Percentiles rank a stretch among this genome's conserved stretches.
These are phyloP conservation scores for Ophiocordyceps robertsii DNA, from an alignment of 2,329 filamentous ascomycete species.

Conservation along the genomic window DNA sequence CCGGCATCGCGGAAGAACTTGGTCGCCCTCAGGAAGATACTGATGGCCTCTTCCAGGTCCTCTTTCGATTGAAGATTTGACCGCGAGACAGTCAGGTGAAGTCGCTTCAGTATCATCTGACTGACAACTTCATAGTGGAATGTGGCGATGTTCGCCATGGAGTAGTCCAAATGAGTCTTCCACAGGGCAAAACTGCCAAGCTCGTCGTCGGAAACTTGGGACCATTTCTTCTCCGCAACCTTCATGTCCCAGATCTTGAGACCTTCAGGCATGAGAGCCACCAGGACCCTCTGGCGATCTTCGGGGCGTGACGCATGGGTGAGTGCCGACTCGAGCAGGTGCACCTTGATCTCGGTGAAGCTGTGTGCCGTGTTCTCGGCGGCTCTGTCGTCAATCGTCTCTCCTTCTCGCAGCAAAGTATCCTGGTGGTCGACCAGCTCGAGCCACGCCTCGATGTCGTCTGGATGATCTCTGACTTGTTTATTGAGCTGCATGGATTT, in stretches of 20 bases:
- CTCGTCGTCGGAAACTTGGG: conserved; percentile 23
- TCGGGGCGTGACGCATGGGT: conserved; percentile 31
- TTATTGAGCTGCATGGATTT: conserved; percentile 49
- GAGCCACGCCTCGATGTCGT: conserved; percentile 61
- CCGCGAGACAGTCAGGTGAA: conserved; percentile 10
- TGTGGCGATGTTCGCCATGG: conserved; percentile 51
- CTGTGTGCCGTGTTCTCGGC: conserved; percentile 51
- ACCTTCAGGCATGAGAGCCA: conserved; percentile 62
- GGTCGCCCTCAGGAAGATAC: conserved; percentile 64
- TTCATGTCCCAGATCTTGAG: conserved; percentile 58
- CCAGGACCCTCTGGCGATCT: conserved; percentile 46
- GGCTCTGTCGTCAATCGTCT: conserved; percentile 25
- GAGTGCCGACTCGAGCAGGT: conserved; percentile 68
- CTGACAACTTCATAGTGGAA: conserved; percentile 59
- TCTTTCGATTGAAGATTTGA: conserved; percentile 1
- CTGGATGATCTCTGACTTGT: conserved; percentile 49
- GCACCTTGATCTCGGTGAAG: conserved; percentile 66
- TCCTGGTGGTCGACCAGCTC: conserved; percentile 70
- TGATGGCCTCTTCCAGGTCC: conserved; percentile 29
- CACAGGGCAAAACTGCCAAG: conserved; percentile 44
- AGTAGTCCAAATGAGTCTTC: conserved; percentile 58
- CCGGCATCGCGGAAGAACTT: conserved; percentile 63
- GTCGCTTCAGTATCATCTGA: conserved; percentile 41
- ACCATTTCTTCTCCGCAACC: conserved; percentile 51
- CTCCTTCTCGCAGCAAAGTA: conserved; percentile 39